A percentile compares a stretch with the other conserved stretches of the same genome.
Conservation (phyloP, 2,329 filamentous ascomycete species). For the Penicillium sclerotigenum region DNA sequence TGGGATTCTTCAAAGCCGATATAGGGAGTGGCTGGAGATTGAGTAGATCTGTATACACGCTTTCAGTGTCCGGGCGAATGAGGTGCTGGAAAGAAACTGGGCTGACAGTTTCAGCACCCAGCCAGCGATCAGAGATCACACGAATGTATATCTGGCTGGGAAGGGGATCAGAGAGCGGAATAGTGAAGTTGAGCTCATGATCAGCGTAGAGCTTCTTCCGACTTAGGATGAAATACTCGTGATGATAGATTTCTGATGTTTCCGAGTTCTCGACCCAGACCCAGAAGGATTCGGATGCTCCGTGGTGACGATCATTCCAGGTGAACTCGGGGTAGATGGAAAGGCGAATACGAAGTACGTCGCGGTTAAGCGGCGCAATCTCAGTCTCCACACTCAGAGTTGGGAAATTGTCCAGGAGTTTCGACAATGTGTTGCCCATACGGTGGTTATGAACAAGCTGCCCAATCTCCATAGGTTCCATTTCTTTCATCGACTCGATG, state of each 20-base stretch:
- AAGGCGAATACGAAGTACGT: constrained; percentile 88
- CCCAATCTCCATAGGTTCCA: constrained; percentile 89
- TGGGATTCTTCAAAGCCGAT: constrained; percentile 78
- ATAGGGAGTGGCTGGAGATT: constrained; percentile 88
- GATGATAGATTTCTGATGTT: constrained; percentile 94
- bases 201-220: constrained; percentile 87
- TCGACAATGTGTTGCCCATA: constrained; percentile 78
- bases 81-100: constrained; percentile 97
- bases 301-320: constrained; percentile 93
- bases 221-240: constrained; percentile 93
- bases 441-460: constrained; percentile 84
- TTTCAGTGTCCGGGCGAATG: constrained; percentile 95
- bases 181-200: constrained; percentile 98
- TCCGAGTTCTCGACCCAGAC: constrained; percentile 99
- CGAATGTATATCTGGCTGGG: constrained; percentile 95
- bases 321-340: constrained; percentile 83
- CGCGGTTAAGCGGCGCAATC: constrained; percentile 90
- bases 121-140: constrained; percentile 90
- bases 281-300: constrained; percentile 94
- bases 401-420: constrained; percentile 84
- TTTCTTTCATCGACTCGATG: constrained; percentile 82
- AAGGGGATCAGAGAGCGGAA: constrained; percentile 86
- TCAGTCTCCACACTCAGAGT: constrained; percentile 87
- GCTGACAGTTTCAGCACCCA: constrained; percentile 92
- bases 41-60: constrained; percentile 89